Percentiles rank a stretch among this genome's conserved stretches.
These are phyloP conservation scores for Pseudogymnoascus sp. DNA, from an alignment of 2,329 filamentous ascomycete genomes.

Conservation along the genomic window DNA sequence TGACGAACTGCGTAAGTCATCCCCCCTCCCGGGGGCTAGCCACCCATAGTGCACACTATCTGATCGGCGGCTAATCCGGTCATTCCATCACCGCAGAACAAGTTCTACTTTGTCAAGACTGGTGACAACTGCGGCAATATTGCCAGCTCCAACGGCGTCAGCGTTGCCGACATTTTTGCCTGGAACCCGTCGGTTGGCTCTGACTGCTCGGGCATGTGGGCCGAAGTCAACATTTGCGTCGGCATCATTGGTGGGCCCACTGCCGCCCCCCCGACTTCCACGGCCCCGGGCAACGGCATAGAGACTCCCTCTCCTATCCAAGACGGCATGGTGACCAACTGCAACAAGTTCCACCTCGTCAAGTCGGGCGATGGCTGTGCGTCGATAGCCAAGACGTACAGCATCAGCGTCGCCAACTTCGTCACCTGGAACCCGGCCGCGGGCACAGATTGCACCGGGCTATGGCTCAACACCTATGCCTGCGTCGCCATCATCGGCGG, in stretches of 20 bases:
- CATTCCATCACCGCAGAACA: not conserved
- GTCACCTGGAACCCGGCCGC: slow-evolving; percentile 27
- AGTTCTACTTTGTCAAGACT: slow-evolving; percentile 22
- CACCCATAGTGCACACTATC: too few relatives aligned
- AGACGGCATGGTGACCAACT: not conserved
- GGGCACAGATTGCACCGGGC: slow-evolving; percentile 19
- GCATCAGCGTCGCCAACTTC: slow-evolving; percentile 20
- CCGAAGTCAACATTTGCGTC: not conserved
- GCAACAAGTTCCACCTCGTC: slow-evolving; percentile 11
- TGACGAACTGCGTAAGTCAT: slow-evolving; percentile 18
- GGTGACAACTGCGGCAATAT: slow-evolving; percentile 20
- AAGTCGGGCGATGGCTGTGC: slow-evolving; percentile 22
- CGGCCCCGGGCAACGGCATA: not conserved
- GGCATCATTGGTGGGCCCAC: not conserved
- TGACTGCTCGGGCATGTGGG: slow-evolving; percentile 6
- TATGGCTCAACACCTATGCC: slow-evolving; percentile 21
- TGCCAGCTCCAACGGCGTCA: slow-evolving; percentile 15
- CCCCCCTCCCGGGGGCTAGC: too few relatives aligned
- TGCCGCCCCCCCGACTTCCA: not conserved
- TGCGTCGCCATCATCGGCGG: slow-evolving; percentile 19
- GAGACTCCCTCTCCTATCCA: not conserved
- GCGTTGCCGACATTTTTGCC: slow-evolving; percentile 19
- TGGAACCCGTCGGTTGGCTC: slow-evolving; percentile 28
- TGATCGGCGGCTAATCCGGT: slow-evolving; percentile 16
- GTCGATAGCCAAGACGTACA: slow-evolving; percentile 19